Percentiles rank a stretch among this genome's conserved stretches.
phyloP scores from a whole-genome alignment of 179 eudicot species.

The Silene noctiflora region DNA sequence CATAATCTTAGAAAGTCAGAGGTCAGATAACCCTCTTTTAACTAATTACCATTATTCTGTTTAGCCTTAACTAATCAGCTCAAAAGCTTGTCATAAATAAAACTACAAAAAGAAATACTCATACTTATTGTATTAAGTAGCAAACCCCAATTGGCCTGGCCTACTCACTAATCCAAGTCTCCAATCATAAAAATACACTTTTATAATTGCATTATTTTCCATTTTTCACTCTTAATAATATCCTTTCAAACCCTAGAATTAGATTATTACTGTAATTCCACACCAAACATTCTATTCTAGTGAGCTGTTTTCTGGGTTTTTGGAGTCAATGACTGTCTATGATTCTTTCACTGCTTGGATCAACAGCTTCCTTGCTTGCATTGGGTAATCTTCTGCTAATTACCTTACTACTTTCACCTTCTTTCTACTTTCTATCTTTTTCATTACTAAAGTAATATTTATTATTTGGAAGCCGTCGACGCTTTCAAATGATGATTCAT shows the following conservation, averaged over 20 bases:
- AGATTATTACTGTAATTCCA: not conserved
- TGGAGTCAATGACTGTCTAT: conserved; percentile 45
- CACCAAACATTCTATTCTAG: not conserved
- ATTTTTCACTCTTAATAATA: too few relatives aligned
- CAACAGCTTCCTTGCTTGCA: conserved; percentile 61
- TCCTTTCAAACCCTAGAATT: not conserved
- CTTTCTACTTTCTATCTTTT: not conserved
- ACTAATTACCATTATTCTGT: not conserved
- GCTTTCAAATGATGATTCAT: too few relatives aligned
- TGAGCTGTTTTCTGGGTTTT: not conserved
- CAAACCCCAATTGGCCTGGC: conserved; percentile 18
- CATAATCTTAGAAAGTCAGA: not conserved
- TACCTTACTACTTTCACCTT: not conserved
- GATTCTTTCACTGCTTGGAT: conserved; percentile 64
- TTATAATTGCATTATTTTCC: not conserved
- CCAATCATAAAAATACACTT: conserved; percentile 17
- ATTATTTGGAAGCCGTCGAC: too few relatives aligned
- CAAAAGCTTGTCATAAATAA: too few relatives aligned
- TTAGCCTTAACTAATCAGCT: too few relatives aligned
- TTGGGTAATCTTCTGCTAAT: conserved; percentile 44
- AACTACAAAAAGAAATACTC: too few relatives aligned
- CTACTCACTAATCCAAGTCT: conserved; percentile 20
- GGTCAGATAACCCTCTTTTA: not conserved
- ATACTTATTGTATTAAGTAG: too few relatives aligned
- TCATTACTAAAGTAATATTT: not conserved